A percentile compares a stretch with the other conserved stretches of the same genome.
Evolutionary conservation across 176 grass and related monocot species (phyloP).

Genomic region (Carex pumila): DNA sequence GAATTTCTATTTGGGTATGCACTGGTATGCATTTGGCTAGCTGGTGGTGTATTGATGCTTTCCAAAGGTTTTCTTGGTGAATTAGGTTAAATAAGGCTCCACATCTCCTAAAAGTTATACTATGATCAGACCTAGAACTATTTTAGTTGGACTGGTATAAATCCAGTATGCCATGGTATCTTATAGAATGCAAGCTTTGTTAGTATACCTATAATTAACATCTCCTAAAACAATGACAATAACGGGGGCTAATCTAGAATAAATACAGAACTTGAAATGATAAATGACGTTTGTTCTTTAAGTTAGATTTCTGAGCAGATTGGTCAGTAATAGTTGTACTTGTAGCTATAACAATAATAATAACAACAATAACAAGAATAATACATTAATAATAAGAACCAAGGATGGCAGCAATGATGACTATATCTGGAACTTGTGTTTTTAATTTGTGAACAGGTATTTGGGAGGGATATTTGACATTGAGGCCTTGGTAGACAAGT

Average conservation of each 20-base stretch:
- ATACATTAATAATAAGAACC: background rate
- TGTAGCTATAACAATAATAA: background rate
- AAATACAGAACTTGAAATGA: background rate
- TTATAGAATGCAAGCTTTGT: background rate
- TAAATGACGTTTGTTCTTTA: background rate
- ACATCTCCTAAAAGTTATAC: background rate
- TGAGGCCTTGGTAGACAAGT: slow-evolving; percentile 80
- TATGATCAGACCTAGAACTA: background rate
- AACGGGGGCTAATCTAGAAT: background rate
- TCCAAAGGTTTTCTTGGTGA: background rate
- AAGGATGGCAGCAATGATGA: background rate
- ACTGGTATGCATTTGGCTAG: background rate
- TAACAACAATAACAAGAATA: background rate
- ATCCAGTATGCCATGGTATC: background rate
- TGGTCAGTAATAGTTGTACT: background rate
- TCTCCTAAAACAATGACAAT: background rate
- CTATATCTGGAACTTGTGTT: background rate
- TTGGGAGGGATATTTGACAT: slow-evolving; percentile 98
- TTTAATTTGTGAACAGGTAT: slow-evolving; percentile 47
- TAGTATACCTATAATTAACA: background rate
- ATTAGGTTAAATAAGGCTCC: background rate
- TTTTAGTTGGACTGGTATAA: background rate
- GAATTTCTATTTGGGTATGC: background rate
- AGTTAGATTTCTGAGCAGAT: background rate
- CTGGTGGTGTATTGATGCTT: background rate